Percentiles rank a stretch among this genome's conserved stretches.
Evolutionary conservation across 139 green algal species (phyloP).

Genomic region (Closterium sp.): DNA sequence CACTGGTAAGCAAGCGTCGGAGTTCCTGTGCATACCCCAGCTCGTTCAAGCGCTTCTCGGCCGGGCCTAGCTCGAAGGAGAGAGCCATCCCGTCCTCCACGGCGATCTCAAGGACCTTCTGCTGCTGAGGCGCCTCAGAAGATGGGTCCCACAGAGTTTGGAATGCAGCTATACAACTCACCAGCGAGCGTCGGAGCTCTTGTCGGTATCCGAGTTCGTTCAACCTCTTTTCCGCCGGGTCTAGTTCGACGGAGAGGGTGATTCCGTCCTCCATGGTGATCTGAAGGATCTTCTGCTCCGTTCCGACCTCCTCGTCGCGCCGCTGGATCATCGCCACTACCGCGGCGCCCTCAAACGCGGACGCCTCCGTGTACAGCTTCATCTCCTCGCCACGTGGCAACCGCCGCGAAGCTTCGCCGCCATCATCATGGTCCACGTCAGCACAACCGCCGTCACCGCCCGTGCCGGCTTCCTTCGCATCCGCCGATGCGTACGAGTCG

Average conservation of each 20-base stretch:
- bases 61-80: neutral
- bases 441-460: neutral
- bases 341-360: neutral
- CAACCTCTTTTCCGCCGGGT: neutral
- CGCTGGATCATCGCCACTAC: neutral
- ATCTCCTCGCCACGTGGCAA: neutral
- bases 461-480: no score
- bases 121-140: no score
- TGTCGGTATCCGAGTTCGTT: neutral
- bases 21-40: slow-evolving; percentile 24
- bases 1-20: no score
- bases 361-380: neutral
- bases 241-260: neutral
- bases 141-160: no score
- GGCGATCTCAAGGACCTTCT: no score
- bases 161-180: no score
- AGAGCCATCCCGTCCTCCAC: no score
- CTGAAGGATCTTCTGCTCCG: neutral
- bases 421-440: neutral
- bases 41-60: slow-evolving; percentile 31
- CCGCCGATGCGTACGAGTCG: neutral
- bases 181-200: neutral
- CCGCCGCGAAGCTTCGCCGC: neutral
- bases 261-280: neutral
- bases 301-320: neutral